A percentile compares a stretch with the other conserved stretches of the same genome.
phyloP scores from a whole-genome alignment of 345 rosid genomes.

The Syzygium grande region DNA sequence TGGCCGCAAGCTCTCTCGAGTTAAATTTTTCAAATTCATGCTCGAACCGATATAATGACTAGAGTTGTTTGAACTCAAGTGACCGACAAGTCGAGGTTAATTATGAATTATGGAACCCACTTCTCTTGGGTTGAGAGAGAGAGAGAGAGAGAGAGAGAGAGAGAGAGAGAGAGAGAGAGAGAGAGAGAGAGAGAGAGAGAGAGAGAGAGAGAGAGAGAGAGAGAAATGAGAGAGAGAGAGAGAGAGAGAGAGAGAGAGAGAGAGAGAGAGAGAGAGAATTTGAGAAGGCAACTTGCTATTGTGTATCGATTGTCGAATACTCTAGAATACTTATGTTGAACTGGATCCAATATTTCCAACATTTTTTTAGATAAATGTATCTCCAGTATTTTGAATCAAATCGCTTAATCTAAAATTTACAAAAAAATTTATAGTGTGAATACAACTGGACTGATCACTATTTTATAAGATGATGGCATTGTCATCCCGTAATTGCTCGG shows the following conservation, averaged over 20 bases:
- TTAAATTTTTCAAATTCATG: background rate
- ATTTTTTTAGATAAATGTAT: background rate
- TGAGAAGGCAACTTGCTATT: background rate
- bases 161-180: background rate
- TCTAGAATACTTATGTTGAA: too few relatives aligned
- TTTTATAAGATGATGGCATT: too few relatives aligned
- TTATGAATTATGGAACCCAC: background rate
- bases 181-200: accelerated
- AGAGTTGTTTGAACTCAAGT: background rate
- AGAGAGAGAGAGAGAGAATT: background rate
- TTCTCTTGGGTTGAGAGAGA: background rate
- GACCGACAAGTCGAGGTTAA: accelerated
- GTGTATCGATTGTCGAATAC: accelerated
- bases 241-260: background rate
- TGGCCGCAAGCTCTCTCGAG: too few relatives aligned
- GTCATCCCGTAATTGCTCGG: too few relatives aligned
- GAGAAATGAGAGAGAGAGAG: accelerated
- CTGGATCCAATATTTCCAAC: too few relatives aligned
- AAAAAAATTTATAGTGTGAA: too few relatives aligned
- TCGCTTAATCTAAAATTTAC: too few relatives aligned
- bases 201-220: background rate
- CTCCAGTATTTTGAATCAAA: accelerated
- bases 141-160: background rate
- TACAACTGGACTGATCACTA: accelerated
- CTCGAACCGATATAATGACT: too few relatives aligned